phyloP scores from a whole-genome alignment of 305 asterid genomes.

The Rubia peregrina region DNA sequence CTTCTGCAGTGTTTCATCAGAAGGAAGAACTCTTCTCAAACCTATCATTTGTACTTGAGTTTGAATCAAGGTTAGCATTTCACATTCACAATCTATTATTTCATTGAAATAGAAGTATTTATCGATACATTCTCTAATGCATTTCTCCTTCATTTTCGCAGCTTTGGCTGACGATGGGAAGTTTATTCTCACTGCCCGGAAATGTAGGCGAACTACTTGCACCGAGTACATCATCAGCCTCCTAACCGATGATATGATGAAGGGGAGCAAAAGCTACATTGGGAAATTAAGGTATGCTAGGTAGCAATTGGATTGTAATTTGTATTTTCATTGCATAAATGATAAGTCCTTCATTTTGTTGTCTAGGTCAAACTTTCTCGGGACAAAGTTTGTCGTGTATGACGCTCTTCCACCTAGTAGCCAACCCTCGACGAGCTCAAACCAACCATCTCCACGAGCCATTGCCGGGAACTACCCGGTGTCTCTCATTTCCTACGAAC shows the following conservation, averaged over 20 bases:
- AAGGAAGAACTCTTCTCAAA: constrained; percentile 59
- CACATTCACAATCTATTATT: not conserved
- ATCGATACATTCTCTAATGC: not conserved
- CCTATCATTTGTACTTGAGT: constrained; percentile 63
- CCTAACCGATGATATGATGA: constrained; percentile 50
- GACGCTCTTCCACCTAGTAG: constrained; percentile 60
- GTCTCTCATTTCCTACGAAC: constrained; percentile 75
- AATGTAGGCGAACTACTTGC: constrained; percentile 68
- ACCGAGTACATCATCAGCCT: constrained; percentile 78
- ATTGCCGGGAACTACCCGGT: constrained; percentile 66
- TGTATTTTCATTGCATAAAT: not conserved
- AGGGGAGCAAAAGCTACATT: constrained; percentile 50
- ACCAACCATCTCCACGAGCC: constrained; percentile 46
- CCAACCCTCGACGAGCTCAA: constrained; percentile 38
- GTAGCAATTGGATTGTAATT: not conserved
- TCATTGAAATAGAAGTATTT: not conserved
- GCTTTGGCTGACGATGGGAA: constrained; percentile 90
- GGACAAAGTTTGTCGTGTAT: constrained; percentile 71
- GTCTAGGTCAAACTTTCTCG: constrained; percentile 75
- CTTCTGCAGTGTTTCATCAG: constrained; percentile 79
- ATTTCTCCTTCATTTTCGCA: constrained; percentile 30
- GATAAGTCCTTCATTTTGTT: not conserved
- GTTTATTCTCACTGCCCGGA: constrained; percentile 88
- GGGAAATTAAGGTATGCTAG: constrained; percentile 73
- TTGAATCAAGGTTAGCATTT: constrained; percentile 59